Conservation (phyloP, 768 basidiomycete species). For the Sutorius australiensis region DNA sequence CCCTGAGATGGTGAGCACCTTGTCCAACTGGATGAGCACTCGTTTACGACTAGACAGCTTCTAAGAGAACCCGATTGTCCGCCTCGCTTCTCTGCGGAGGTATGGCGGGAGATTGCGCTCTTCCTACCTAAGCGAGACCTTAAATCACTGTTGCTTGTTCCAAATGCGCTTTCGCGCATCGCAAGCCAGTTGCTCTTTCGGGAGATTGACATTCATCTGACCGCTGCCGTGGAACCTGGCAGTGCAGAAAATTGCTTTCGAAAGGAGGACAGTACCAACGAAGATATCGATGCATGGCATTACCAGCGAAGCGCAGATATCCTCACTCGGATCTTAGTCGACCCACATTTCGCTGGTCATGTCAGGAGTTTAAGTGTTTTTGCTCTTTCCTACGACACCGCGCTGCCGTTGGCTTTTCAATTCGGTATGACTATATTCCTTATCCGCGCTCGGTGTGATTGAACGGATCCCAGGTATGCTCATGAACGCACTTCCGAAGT, state of each 20-base stretch:
- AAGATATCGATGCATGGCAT: slow-evolving; percentile 47
- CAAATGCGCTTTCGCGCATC: slow-evolving; percentile 63
- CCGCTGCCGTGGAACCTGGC: slow-evolving; percentile 30
- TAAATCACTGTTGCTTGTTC: slow-evolving; percentile 58
- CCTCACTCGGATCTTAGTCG: slow-evolving; percentile 60
- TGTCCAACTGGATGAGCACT: neutral
- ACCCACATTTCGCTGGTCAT: slow-evolving; percentile 53
- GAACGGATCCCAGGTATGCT: slow-evolving; percentile 50
- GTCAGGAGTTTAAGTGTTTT: slow-evolving; percentile 59
- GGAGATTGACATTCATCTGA: slow-evolving; percentile 62
- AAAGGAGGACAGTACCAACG: slow-evolving; percentile 11
- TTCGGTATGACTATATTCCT: slow-evolving; percentile 40
- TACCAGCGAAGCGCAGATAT: slow-evolving; percentile 65
- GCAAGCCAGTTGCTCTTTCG: slow-evolving; percentile 66
- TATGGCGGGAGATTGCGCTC: slow-evolving; percentile 67
- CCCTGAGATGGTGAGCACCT: slow-evolving; percentile 50
- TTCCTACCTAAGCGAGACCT: slow-evolving; percentile 63
- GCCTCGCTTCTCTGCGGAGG: slow-evolving; percentile 60
- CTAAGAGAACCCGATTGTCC: slow-evolving; percentile 39
- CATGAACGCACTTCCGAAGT: slow-evolving; percentile 61
- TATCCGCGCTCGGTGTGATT: neutral
- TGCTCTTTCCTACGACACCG: slow-evolving; percentile 45
- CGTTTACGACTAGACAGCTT: slow-evolving; percentile 18
- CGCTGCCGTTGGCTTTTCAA: slow-evolving; percentile 58
- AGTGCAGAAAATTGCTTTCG: slow-evolving; percentile 13